Percentiles rank a stretch among this genome's conserved stretches.
Evolutionary conservation across 2,329 filamentous ascomycete genomes (phyloP).

Genomic region (Ophiosphaerella korrae): DNA sequence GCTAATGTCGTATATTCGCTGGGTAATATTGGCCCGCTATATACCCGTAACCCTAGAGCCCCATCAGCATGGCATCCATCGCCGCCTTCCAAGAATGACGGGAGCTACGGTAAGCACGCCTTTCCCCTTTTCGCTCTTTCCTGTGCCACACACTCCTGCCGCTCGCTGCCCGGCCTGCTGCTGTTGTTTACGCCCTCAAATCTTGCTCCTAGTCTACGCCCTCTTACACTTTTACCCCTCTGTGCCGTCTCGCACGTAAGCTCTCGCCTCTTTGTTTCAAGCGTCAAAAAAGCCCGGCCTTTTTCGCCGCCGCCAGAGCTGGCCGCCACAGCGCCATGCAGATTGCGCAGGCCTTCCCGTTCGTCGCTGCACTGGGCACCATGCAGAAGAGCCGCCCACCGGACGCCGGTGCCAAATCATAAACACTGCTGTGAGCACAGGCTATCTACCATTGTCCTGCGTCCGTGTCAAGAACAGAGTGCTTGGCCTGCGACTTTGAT

Average conservation of each 20-base stretch:
- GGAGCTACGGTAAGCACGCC: conserved; percentile 16
- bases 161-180: conserved; percentile 14
- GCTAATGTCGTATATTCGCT: background rate
- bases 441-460: conserved; percentile 1
- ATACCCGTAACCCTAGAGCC: conserved; percentile 23
- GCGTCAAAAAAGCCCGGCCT: no score
- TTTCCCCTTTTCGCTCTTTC: conserved; percentile 13
- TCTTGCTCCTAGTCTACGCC: no score
- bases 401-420: conserved; percentile 18
- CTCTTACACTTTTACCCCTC: no score
- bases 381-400: conserved; percentile 28
- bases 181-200: conserved; percentile 18
- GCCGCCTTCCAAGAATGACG: conserved; percentile 5
- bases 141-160: conserved; percentile 27
- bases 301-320: no score
- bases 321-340: background rate
- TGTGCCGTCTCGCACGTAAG: no score
- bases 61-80: conserved; percentile 6
- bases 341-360: conserved; percentile 13
- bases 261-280: no score
- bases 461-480: conserved; percentile 25
- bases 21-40: conserved; percentile 25
- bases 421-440: conserved; percentile 15
- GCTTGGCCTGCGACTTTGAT: no score
- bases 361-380: conserved; percentile 25